Percentiles rank a stretch among this genome's conserved stretches.
Evolutionary conservation across 768 basidiomycete genomes (phyloP).

Genomic region (Mycena latifolia): DNA sequence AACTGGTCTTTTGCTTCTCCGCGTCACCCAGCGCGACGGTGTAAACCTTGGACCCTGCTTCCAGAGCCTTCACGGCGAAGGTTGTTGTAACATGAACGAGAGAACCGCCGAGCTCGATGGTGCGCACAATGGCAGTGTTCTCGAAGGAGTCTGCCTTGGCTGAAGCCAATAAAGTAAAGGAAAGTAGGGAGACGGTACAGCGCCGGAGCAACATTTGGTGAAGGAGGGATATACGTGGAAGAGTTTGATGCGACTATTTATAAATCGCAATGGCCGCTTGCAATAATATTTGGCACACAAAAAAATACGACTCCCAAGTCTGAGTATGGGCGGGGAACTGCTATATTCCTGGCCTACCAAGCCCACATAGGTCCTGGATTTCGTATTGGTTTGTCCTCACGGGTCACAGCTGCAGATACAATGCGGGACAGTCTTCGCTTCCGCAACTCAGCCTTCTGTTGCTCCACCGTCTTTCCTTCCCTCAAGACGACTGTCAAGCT

Average conservation of each 20-base stretch:
- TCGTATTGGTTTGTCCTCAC: constrained; percentile 85
- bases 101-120: constrained; percentile 90
- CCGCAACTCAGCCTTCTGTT: constrained; percentile 72
- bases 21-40: constrained; percentile 73
- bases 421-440: constrained; percentile 80
- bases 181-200: constrained; percentile 54
- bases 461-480: constrained; percentile 83
- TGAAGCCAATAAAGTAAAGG: constrained; percentile 60
- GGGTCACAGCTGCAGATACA: constrained; percentile 81
- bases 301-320: too few species aligned
- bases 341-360: too few species aligned
- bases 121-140: constrained; percentile 91
- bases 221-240: constrained; percentile 31
- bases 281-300: neutral
- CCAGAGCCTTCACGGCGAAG: constrained; percentile 83
- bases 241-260: constrained; percentile 11
- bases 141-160: constrained; percentile 69
- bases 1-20: constrained; percentile 78
- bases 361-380: constrained; percentile 82
- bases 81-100: constrained; percentile 91
- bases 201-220: constrained; percentile 61
- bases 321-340: too few species aligned
- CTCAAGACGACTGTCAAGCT: constrained; percentile 81
- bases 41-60: constrained; percentile 71
- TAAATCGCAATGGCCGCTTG: too few species aligned